Base-by-base conservation (phyloP, 108 stramenopile genomes). In the Fistulifera pelliculosa region DNA sequence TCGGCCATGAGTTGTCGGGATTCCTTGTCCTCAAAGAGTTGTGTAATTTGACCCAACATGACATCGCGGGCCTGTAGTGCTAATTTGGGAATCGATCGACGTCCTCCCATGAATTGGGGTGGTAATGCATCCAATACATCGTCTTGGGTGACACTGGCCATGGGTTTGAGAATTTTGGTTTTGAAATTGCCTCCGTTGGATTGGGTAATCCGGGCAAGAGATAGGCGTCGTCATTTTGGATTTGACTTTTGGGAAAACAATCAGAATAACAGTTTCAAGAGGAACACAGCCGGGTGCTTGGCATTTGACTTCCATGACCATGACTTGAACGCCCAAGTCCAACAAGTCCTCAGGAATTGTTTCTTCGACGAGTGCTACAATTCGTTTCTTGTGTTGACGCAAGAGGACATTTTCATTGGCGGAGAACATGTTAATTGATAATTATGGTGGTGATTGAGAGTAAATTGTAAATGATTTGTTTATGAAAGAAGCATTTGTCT, bases 281-380 rank as follows among this genome's bases (percentile, higher is more conserved):
- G 92, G 92, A 1, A 89, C 92, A 62, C 92, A 93, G 35, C 87
- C 85, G 2, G 84, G 85, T n/a, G 76, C 74, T 41, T 71, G 66
- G 62, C 92, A 93, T 1, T 77, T 64, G 10, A 87, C 83, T 71
- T 93, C 79, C 92, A 93, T 93, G 26, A 79, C 87, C 87, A 93
- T 85, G 15, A 90, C 85, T 1, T 67, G 58, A 21, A 83, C 84
- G 1, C 90, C 90, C 47, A 84, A 38, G 28, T 88, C 86, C 14
- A 93, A 56, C 12, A 77, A 74, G 24, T 74, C 63, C 47, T 85
- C 82, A 42, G 84, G 84, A 39, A 93, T 88, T 24, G 73, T 78
- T 0, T 65, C 56, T 71, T 93, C 90, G 47, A 93, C 66, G 17
- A 62, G 66, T 28, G 74, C 58, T 7, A 93, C 79, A 50, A 93